These are phyloP conservation scores for Coffea canephora DNA, from an alignment of 257 asterid genomes.

Conservation along the genomic window DNA sequence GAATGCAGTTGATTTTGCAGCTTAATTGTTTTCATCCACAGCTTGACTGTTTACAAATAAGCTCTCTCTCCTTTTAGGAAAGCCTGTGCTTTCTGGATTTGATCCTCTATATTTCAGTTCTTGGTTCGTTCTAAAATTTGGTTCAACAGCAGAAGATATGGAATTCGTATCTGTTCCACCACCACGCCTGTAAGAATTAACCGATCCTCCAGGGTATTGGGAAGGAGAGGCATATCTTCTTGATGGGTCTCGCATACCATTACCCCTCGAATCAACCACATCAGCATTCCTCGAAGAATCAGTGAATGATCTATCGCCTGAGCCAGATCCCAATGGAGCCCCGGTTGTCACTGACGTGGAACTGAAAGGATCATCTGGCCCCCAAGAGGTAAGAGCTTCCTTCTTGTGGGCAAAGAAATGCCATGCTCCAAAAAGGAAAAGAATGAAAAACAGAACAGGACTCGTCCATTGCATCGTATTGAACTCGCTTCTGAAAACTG, in stretches of 20 bases:
- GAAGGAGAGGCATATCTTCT: constrained; percentile 79
- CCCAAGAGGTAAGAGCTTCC: constrained; percentile 92
- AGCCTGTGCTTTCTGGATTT: constrained; percentile 49
- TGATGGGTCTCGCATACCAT: constrained; percentile 54
- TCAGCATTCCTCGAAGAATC: constrained; percentile 73
- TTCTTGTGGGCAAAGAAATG: constrained; percentile 91
- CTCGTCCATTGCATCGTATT: constrained; percentile 80
- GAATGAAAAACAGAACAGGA: constrained; percentile 75
- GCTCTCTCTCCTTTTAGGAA: constrained; percentile 64
- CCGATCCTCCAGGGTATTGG: constrained; percentile 48
- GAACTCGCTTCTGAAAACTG: constrained; percentile 71
- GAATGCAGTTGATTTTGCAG: neutral
- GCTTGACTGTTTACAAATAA: constrained; percentile 55
- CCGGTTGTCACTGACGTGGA: constrained; percentile 45
- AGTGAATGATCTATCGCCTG: constrained; percentile 47
- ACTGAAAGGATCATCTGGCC: constrained; percentile 75
- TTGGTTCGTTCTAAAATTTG: constrained; percentile 50
- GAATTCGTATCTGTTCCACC: constrained; percentile 41
- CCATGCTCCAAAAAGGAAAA: constrained; percentile 84
- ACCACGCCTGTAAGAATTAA: constrained; percentile 47
- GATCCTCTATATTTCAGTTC: constrained; percentile 76
- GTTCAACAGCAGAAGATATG: constrained; percentile 53
- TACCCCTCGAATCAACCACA: constrained; percentile 58
- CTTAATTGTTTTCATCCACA: constrained; percentile 52
- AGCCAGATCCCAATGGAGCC: constrained; percentile 44